These are phyloP conservation scores for Tritrichomonas musculus DNA, from an alignment of 208 protist genomes.

Conservation along the genomic window DNA sequence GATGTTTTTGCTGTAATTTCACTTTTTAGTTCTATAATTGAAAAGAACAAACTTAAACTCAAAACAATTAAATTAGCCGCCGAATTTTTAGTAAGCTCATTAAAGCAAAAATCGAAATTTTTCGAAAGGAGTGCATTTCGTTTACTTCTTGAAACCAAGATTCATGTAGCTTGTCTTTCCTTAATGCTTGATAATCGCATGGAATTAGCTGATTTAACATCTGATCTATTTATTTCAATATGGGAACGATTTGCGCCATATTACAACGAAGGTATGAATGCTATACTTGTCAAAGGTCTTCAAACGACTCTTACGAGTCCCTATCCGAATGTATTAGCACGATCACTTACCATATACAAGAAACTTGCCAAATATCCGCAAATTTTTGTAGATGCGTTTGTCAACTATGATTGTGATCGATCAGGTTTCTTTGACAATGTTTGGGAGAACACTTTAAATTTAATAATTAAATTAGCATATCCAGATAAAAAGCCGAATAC, in stretches of 20 bases:
- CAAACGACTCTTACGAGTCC: background rate
- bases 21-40: background rate
- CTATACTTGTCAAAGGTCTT: background rate
- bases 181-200: background rate
- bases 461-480: background rate
- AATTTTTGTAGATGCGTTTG: background rate
- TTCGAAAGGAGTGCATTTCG: background rate
- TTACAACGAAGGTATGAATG: background rate
- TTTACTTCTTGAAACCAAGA: background rate
- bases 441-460: background rate
- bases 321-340: background rate
- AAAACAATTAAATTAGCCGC: background rate
- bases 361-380: background rate
- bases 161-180: background rate
- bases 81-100: background rate
- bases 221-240: background rate
- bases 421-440: background rate
- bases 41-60: background rate
- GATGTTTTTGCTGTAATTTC: background rate
- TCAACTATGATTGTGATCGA: background rate
- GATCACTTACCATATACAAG: background rate
- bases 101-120: background rate
- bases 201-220: background rate
- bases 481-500: background rate
- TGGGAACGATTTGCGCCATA: background rate